Percentiles rank a stretch among this genome's conserved stretches.
Conservation (phyloP, 257 asterid species). For the Scutellaria minor region DNA sequence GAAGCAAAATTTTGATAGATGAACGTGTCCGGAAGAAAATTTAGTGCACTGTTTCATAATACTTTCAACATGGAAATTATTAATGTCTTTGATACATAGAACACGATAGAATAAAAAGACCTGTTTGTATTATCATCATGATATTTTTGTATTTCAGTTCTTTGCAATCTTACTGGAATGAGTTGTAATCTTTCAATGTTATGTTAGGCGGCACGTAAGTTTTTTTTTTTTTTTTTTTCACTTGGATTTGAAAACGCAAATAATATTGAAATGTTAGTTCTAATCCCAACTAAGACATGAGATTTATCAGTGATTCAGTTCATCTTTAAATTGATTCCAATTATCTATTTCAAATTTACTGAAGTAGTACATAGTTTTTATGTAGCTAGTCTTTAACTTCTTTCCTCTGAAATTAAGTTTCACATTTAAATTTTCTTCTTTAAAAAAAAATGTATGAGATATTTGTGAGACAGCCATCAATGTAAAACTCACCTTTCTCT, state of each 20-base stretch:
- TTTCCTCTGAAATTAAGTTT: slow-evolving; percentile 1
- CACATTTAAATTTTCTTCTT: neutral
- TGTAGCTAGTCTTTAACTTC: neutral
- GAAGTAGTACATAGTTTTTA: neutral
- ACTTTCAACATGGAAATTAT: neutral
- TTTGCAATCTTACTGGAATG: neutral
- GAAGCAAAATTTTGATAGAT: neutral
- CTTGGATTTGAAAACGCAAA: slow-evolving; percentile 13
- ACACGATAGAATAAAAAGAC: neutral
- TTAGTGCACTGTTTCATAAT: neutral
- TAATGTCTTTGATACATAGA: slow-evolving; percentile 15
- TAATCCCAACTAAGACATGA: neutral
- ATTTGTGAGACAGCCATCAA: no score
- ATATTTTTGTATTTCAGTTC: neutral
- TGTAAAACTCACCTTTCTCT: no score
- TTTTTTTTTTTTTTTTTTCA: neutral
- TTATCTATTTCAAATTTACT: neutral
- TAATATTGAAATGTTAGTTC: neutral
- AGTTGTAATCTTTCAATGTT: neutral
- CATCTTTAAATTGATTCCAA: neutral
- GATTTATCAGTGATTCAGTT: neutral
- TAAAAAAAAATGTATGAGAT: no score
- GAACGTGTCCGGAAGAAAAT: neutral
- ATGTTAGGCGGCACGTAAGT: neutral
- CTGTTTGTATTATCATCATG: neutral